Conservation (phyloP, 257 asterid genomes). For the Striga asiatica region DNA sequence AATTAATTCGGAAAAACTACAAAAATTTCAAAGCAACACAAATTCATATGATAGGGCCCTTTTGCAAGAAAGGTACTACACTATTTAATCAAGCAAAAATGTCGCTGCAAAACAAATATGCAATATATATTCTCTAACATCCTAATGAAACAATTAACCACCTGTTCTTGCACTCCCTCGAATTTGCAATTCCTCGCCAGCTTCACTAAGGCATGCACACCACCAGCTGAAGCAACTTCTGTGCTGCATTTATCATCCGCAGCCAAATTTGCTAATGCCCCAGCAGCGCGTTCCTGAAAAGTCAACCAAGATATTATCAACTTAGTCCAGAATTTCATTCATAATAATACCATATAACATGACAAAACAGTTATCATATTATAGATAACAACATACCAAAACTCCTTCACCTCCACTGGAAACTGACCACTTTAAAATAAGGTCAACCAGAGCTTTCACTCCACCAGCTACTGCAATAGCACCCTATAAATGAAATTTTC, state of each 20-base stretch:
- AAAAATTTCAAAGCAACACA: background rate
- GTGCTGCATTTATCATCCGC: constrained; percentile 78
- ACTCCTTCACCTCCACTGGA: constrained; percentile 53
- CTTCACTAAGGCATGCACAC: constrained; percentile 61
- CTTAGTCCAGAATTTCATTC: too few relatives aligned
- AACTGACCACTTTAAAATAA: constrained; percentile 40
- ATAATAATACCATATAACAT: constrained; percentile 1
- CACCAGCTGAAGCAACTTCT: constrained; percentile 56
- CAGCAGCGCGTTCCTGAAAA: constrained; percentile 73
- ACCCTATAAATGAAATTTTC: constrained; percentile 27
- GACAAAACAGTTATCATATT: background rate
- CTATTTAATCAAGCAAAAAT: too few relatives aligned
- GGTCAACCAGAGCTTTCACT: constrained; percentile 32
- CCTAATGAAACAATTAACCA: constrained; percentile 25
- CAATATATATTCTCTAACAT: too few relatives aligned
- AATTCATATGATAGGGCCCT: background rate
- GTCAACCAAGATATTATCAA: too few relatives aligned
- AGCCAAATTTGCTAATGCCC: constrained; percentile 74
- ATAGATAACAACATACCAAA: constrained; percentile 33
- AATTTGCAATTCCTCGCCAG: constrained; percentile 53
- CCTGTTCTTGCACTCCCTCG: constrained; percentile 84
- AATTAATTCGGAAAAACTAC: background rate
- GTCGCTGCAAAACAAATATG: too few relatives aligned
- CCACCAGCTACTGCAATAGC: constrained; percentile 64
- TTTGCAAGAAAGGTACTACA: background rate